Percentiles rank a stretch among this genome's conserved stretches.
phyloP scores from a whole-genome alignment of 495 filamentous ascomycete species.

The Aspergillus indologenus region DNA sequence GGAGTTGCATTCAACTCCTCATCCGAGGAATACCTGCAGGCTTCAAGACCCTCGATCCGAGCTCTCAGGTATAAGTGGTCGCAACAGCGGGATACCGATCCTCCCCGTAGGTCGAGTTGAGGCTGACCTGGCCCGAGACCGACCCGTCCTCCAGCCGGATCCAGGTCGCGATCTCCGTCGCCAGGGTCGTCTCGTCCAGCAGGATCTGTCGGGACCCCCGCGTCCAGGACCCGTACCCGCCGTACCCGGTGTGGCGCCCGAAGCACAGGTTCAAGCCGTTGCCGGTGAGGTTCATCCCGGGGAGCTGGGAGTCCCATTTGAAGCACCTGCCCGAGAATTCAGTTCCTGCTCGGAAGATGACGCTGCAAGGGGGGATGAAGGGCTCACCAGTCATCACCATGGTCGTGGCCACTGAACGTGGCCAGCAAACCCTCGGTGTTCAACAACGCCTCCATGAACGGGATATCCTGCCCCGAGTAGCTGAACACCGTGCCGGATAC shows the following conservation, averaged over 20 bases:
- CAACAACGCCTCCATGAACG: constrained; percentile 63
- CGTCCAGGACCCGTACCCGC: constrained; percentile 65
- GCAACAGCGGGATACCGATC: constrained; percentile 33
- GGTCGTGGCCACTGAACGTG: constrained; percentile 68
- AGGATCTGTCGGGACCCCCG: constrained; percentile 57
- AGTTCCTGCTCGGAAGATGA: background rate
- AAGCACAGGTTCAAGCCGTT: constrained; percentile 56
- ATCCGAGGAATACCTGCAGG: no score
- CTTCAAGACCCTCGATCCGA: background rate
- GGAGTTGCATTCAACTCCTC: no score
- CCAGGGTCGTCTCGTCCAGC: constrained; percentile 37
- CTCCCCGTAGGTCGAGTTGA: constrained; percentile 67
- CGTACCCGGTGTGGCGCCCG: constrained; percentile 63
- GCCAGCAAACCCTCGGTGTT: constrained; percentile 56
- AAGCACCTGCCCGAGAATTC: background rate
- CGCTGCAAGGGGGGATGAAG: background rate
- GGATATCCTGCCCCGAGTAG: constrained; percentile 52
- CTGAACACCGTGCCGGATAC: constrained; percentile 5
- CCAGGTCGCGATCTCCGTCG: constrained; percentile 26
- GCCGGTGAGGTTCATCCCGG: constrained; percentile 30
- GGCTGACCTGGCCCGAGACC: constrained; percentile 42
- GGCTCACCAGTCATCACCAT: constrained; percentile 63
- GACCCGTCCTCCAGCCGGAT: constrained; percentile 29
- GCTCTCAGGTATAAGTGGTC: background rate
- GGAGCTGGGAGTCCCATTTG: constrained; percentile 24